Conservation (phyloP, 1,284 basidiomycete species). For the Marasmius sp. region DNA sequence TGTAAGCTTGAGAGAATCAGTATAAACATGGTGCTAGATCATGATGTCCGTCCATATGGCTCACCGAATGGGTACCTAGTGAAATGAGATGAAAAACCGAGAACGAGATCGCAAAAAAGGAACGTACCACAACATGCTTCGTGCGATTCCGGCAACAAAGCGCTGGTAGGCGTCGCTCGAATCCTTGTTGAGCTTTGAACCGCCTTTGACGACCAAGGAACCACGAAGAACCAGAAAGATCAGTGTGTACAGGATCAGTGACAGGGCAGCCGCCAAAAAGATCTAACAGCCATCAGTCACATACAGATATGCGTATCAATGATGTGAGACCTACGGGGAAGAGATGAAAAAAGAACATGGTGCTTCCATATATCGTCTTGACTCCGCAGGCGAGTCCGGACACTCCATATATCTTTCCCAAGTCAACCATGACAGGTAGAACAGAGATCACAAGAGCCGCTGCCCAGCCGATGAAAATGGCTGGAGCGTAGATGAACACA, state of each 20-base stretch:
- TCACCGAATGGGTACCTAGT: slow-evolving; percentile 62
- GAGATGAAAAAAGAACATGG: slow-evolving; percentile 52
- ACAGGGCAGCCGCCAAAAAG: slow-evolving; percentile 52
- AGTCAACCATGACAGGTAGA: slow-evolving; percentile 37
- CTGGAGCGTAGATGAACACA: slow-evolving; percentile 40
- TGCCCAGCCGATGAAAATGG: slow-evolving; percentile 55
- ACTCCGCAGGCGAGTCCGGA: slow-evolving; percentile 54
- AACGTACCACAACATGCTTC: slow-evolving; percentile 67
- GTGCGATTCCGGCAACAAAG: slow-evolving; percentile 58
- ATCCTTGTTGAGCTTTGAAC: slow-evolving; percentile 47
- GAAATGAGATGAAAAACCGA: slow-evolving; percentile 6
- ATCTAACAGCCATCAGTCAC: slow-evolving; percentile 39
- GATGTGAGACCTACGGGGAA: slow-evolving; percentile 49
- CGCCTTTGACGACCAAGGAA: slow-evolving; percentile 42
- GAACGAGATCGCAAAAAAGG: slow-evolving; percentile 2
- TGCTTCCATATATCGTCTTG: slow-evolving; percentile 35
- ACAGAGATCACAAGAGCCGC: slow-evolving; percentile 41
- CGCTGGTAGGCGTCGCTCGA: slow-evolving; percentile 50
- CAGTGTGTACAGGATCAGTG: slow-evolving; percentile 55
- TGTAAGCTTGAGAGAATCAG: slow-evolving; percentile 44
- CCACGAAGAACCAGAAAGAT: slow-evolving; percentile 59
- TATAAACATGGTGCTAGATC: slow-evolving; percentile 4
- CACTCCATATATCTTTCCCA: slow-evolving; percentile 49
- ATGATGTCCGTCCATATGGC: slow-evolving; percentile 13
- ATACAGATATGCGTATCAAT: slow-evolving; percentile 5